Evolutionary conservation across 176 grass and related monocot species (phyloP).

Genomic region (Aegilops longissima): DNA sequence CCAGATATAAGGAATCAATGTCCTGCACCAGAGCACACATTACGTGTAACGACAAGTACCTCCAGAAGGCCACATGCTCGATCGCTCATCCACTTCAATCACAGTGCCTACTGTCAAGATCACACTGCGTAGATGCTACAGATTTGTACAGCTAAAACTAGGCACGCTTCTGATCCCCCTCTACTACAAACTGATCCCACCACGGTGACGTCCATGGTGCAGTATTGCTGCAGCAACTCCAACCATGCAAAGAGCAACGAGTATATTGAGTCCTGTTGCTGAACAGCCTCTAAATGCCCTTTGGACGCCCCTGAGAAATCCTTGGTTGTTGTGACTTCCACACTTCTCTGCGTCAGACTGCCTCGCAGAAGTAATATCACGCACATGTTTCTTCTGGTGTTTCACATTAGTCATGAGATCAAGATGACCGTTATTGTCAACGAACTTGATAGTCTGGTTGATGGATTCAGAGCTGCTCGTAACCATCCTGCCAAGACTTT

Average conservation of each 20-base stretch:
- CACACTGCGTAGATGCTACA: neutral
- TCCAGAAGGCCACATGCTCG: neutral
- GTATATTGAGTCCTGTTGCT: conserved; percentile 39
- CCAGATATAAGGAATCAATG: conserved; percentile 6
- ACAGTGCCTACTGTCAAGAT: conserved; percentile 19
- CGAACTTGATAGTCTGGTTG: conserved; percentile 55
- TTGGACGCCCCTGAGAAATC: conserved; percentile 20
- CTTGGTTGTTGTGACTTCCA: conserved; percentile 1
- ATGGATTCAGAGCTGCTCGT: conserved; percentile 53
- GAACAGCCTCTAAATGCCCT: conserved; percentile 19
- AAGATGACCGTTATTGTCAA: conserved; percentile 36
- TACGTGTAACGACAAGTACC: neutral
- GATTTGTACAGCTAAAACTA: conserved; percentile 27
- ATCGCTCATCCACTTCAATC: neutral
- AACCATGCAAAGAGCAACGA: conserved; percentile 38
- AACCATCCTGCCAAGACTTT: conserved; percentile 56
- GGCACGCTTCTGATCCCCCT: neutral
- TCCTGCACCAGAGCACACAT: conserved; percentile 10
- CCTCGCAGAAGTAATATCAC: conserved; percentile 15
- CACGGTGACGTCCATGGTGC: conserved; percentile 20
- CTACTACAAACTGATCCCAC: conserved; percentile 16
- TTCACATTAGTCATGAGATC: conserved; percentile 32
- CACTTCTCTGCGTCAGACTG: conserved; percentile 25
- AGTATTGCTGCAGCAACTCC: conserved; percentile 39
- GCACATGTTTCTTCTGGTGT: conserved; percentile 26